These are phyloP conservation scores for Miscanthus lutarioriparius DNA, from an alignment of 176 grass and related monocot species.

Conservation along the genomic window DNA sequence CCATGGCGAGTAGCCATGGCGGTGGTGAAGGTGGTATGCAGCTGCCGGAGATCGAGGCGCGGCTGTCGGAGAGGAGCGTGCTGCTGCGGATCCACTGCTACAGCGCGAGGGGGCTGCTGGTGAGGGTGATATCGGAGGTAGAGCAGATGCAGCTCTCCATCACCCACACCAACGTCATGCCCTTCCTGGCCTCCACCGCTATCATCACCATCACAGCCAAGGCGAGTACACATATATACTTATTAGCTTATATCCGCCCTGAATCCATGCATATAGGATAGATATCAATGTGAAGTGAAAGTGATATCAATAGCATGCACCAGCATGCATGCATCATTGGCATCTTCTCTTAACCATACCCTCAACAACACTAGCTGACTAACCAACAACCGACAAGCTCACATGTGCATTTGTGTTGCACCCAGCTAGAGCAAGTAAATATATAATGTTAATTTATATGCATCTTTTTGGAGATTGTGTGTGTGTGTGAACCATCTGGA, in stretches of 20 bases:
- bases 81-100: conserved; percentile 71
- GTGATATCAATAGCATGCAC: neutral
- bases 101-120: conserved; percentile 49
- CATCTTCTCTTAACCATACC: neutral
- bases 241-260: neutral
- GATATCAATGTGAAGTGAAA: no score
- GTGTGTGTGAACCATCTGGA: neutral
- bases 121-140: conserved; percentile 66
- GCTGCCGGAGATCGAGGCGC: conserved; percentile 71
- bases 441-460: neutral
- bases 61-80: conserved; percentile 54
- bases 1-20: neutral
- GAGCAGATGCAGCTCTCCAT: conserved; percentile 59
- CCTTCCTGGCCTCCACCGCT: conserved; percentile 50
- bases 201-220: conserved; percentile 70
- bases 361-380: neutral
- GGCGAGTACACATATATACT: conserved; percentile 39
- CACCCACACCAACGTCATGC: conserved; percentile 77
- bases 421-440: neutral
- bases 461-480: neutral
- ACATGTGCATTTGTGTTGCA: neutral
- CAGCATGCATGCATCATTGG: neutral
- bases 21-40: neutral
- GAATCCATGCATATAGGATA: neutral
- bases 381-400: neutral